Conservation (phyloP, 2,329 filamentous ascomycete genomes). For the Pseudopyricularia cyperi region DNA sequence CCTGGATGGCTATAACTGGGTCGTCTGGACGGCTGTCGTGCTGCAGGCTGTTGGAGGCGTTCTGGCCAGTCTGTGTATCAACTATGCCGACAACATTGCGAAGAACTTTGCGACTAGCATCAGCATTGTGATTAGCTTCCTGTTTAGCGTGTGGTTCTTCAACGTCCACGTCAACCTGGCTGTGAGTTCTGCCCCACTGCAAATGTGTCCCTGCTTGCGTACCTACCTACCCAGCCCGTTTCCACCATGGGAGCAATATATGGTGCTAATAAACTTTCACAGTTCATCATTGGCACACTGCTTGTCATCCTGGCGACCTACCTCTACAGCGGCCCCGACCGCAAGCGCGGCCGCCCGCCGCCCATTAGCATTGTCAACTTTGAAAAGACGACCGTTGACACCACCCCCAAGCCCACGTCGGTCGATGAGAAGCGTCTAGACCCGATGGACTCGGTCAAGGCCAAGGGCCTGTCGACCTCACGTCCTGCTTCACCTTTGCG, state of each 20-base stretch:
- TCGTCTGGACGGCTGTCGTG: conserved; percentile 76
- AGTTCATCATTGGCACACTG: conserved; percentile 74
- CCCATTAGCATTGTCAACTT: conserved; percentile 59
- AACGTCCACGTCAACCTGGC: conserved; percentile 59
- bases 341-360: conserved; percentile 44
- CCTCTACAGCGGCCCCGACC: conserved; percentile 62
- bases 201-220: background rate
- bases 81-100: conserved; percentile 76
- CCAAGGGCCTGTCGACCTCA: conserved; percentile 28
- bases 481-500: conserved; percentile 31
- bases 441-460: conserved; percentile 24
- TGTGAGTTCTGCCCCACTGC: conserved; percentile 34
- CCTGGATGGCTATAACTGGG: conserved; percentile 86
- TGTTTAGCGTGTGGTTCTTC: conserved; percentile 79
- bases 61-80: conserved; percentile 69
- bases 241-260: too few relatives aligned
- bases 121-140: conserved; percentile 75
- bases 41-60: conserved; percentile 78
- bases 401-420: conserved; percentile 20
- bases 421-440: conserved; percentile 20
- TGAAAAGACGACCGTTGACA: conserved; percentile 58
- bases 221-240: conserved; percentile 2
- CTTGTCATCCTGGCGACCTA: conserved; percentile 75
- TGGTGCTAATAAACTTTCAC: conserved; percentile 2
- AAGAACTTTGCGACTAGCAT: conserved; percentile 92